A percentile compares a stretch with the other conserved stretches of the same genome.
Conservation (phyloP, 2,329 filamentous ascomycete genomes). For the Cercospora brassicicola region DNA sequence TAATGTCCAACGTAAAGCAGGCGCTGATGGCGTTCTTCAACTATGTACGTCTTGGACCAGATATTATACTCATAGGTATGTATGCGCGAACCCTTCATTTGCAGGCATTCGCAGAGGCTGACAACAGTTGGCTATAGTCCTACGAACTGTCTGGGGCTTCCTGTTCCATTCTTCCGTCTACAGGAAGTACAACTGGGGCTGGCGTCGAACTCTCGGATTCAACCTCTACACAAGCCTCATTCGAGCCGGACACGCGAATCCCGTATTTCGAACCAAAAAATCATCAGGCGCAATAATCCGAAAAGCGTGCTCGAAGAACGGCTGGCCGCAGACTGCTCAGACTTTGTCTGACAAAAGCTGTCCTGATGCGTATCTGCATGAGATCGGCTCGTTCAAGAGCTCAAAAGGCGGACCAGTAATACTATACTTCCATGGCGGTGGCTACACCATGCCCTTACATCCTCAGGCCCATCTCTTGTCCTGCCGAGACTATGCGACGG, state of each 20-base stretch:
- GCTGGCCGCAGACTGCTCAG: background rate
- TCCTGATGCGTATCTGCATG: background rate
- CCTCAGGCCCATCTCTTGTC: background rate
- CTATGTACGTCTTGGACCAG: background rate
- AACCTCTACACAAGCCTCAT: background rate
- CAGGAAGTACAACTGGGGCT: background rate
- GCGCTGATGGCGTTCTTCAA: background rate
- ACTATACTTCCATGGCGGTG: slow-evolving; percentile 5
- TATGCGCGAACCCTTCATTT: background rate
- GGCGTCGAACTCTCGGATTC: background rate
- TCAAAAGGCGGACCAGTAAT: background rate
- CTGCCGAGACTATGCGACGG: background rate
- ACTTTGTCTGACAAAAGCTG: background rate
- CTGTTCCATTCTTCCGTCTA: background rate
- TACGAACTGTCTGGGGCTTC: background rate
- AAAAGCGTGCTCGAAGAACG: background rate
- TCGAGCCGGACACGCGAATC: background rate
- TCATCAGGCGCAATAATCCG: background rate
- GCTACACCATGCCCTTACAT: background rate
- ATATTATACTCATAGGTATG: background rate
- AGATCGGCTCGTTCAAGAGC: background rate
- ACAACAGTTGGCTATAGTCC: background rate
- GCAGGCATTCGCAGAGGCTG: background rate
- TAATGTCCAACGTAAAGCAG: background rate
- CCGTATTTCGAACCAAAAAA: background rate